Percentiles rank a stretch among this genome's conserved stretches.
phyloP scores from a whole-genome alignment of 2,329 filamentous ascomycete genomes.

The Talaromyces sp. region DNA sequence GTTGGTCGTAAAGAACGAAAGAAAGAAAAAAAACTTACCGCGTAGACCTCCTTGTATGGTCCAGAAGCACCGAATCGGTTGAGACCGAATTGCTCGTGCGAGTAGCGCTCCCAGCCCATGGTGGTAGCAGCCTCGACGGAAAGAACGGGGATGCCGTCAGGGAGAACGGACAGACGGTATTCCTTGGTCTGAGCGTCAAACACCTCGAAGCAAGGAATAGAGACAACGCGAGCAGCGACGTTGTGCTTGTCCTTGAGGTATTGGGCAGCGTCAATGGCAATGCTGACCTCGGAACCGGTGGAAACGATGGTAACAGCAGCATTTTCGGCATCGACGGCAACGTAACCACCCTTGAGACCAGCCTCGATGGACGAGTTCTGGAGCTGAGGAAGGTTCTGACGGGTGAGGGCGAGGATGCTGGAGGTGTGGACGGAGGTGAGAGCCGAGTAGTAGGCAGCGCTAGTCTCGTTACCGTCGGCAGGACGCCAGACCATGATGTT shows the following conservation, averaged over 20 bases:
- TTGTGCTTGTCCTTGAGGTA: slow-evolving; percentile 83
- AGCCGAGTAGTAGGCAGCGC: slow-evolving; percentile 93
- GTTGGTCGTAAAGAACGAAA: slow-evolving; percentile 1
- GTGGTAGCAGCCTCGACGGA: slow-evolving; percentile 97
- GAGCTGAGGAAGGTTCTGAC: slow-evolving; percentile 97
- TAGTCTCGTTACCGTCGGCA: slow-evolving; percentile 97
- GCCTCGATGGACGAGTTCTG: slow-evolving; percentile 88
- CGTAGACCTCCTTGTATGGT: slow-evolving; percentile 97
- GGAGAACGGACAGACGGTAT: slow-evolving; percentile 87
- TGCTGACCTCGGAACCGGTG: slow-evolving; percentile 92
- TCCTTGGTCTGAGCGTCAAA: slow-evolving; percentile 93
- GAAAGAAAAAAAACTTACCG: slow-evolving; percentile 53
- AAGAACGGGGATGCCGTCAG: slow-evolving; percentile 87
- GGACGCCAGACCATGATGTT: slow-evolving; percentile 99
- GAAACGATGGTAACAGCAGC: slow-evolving; percentile 87
- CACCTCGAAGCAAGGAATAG: slow-evolving; percentile 93
- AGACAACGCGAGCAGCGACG: slow-evolving; percentile 86
- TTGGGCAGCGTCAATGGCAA: slow-evolving; percentile 90
- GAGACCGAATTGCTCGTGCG: slow-evolving; percentile 98
- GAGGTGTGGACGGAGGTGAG: slow-evolving; percentile 86
- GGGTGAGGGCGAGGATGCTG: slow-evolving; percentile 88
- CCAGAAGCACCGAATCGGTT: slow-evolving; percentile 98
- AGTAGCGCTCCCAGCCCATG: slow-evolving; percentile 98
- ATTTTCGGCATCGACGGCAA: slow-evolving; percentile 75
- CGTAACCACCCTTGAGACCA: slow-evolving; percentile 93